Evolutionary conservation across 139 green algal genomes (phyloP), one percentile per base, ranked within the genome.

Genomic region (Picochlorum sp.): DNA sequence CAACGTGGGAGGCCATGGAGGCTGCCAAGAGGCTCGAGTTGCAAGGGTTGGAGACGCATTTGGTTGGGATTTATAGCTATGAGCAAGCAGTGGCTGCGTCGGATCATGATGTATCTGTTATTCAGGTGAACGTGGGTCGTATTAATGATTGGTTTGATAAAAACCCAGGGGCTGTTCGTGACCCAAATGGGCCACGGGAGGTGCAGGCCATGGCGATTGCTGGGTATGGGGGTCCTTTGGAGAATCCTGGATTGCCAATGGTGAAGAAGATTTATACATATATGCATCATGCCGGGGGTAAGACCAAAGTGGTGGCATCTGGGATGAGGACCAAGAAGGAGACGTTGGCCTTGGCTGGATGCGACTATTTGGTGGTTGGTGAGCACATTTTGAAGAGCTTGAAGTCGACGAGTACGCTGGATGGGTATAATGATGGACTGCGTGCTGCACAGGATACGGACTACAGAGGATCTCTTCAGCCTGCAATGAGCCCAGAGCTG

Each of bases 121-220:
- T 96, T 13, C 82, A 89, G 49, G 62, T 85, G 11, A 92, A 90
- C 62, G 79, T 93, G 24, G 86, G 85, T 1, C 74, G 77, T n/a
- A 79, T 87, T n/a, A 59, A 70, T 45, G 85, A 95, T 60, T 96
- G 86, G 83, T 96, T 89, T 81, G 77, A 84, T 60, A 78, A 77
- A 54, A 57, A 95, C 73, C 88, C 88, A 0, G 85, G 85, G 8
- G 72, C 76, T 31, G 86, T 92, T 58, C 64, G 77, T 4, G 81
- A 95, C 74, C 85, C 77, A 21, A 70, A 77, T 10, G 44, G 28
- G 5, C 75, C 51, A 20, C 45, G 37, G 7, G 58, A 77, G 59
- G 24, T 20, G 41, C 24, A 20, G 1, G 70, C 67, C 10, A 76
- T 76, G 70, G 67, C 56, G 2, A 51, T 41, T 47, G 67, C 67